Evolutionary conservation across 73 alveolate genomes (phyloP).

Genomic region (Tetrahymena borealis): DNA sequence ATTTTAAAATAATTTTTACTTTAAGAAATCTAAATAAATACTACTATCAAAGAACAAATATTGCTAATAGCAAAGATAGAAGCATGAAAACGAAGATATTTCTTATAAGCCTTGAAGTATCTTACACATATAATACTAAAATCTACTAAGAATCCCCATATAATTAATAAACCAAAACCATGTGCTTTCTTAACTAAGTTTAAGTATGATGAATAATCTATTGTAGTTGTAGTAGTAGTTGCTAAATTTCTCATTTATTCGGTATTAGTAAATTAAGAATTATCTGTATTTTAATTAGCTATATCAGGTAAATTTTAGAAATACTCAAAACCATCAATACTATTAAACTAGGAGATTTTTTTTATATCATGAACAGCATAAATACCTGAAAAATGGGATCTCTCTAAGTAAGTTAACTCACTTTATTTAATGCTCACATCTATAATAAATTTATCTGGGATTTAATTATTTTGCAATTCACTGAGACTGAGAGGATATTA

Average conservation of each 20-base stretch:
- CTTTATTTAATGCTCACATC: no score
- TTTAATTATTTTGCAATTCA: background rate
- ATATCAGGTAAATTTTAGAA: no score
- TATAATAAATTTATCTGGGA: no score
- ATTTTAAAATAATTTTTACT: background rate
- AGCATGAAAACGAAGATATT: background rate
- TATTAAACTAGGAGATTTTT: no score
- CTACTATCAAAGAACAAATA: background rate
- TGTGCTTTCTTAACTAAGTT: background rate
- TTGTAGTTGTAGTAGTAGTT: background rate
- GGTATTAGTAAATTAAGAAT: no score
- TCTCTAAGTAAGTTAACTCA: no score
- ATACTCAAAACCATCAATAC: no score
- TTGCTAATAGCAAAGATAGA: background rate
- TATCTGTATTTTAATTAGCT: no score
- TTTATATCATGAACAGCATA: no score
- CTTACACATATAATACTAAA: background rate
- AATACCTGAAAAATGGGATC: no score
- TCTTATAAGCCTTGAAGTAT: background rate
- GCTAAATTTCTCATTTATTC: background rate
- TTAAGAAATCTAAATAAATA: background rate
- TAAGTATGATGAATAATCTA: background rate
- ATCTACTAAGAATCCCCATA: background rate
- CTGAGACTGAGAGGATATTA: background rate
- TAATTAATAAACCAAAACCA: background rate